Percentiles rank a stretch among this genome's conserved stretches.
Evolutionary conservation across 495 filamentous ascomycete genomes (phyloP).

Genomic region (Durotheca rogersii): DNA sequence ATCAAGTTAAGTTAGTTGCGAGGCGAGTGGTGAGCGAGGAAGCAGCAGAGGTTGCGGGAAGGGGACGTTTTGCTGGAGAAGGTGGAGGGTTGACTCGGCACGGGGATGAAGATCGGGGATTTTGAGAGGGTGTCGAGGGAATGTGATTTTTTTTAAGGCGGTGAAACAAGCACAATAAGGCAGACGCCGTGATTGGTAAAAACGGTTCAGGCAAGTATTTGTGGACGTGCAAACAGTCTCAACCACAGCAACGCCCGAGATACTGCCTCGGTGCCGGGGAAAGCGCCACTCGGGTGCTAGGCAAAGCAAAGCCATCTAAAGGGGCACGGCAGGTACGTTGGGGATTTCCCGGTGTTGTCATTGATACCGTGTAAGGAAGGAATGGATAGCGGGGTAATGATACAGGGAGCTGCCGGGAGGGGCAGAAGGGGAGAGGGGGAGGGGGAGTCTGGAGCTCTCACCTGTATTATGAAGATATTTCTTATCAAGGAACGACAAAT

Average conservation of each 20-base stretch:
- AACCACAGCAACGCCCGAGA: too few species aligned
- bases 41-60: not conserved
- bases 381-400: conserved; percentile 28
- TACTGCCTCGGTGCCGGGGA: too few species aligned
- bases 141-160: too few species aligned
- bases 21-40: conserved; percentile 31
- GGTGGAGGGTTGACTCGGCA: too few species aligned
- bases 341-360: too few species aligned
- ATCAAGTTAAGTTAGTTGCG: conserved; percentile 9
- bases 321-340: conserved; percentile 23
- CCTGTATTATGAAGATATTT: conserved; percentile 16
- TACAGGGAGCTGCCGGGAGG: conserved; percentile 18
- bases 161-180: too few species aligned
- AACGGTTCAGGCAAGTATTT: too few species aligned
- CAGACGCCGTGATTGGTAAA: too few species aligned
- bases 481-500: not conserved
- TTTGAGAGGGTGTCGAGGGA: too few species aligned
- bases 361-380: conserved; percentile 13
- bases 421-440: conserved; percentile 1
- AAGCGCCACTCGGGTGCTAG: conserved; percentile 8
- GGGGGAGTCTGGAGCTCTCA: conserved; percentile 10
- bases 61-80: conserved; percentile 10
- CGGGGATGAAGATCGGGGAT: too few species aligned
- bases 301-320: conserved; percentile 24
- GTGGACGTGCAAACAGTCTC: too few species aligned